Percentiles rank a stretch among this genome's conserved stretches.
Conservation (phyloP, 495 filamentous ascomycete genomes). For the Patellaria atrata region DNA sequence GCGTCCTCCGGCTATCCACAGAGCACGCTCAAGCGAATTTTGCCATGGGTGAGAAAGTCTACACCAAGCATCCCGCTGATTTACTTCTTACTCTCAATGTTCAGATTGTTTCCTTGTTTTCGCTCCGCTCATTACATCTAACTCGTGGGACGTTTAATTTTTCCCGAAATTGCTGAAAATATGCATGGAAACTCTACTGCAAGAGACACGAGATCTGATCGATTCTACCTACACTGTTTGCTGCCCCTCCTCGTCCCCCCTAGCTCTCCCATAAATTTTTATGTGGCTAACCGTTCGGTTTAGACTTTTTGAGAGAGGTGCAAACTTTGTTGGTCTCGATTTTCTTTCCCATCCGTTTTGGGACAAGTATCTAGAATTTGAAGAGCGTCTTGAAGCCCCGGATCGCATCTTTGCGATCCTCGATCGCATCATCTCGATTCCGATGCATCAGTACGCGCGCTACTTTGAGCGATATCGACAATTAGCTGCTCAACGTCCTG, state of each 20-base stretch:
- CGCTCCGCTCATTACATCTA: constrained; percentile 13
- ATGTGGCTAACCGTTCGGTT: constrained; percentile 20
- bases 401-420: constrained; percentile 81
- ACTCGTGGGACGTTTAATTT: constrained; percentile 3
- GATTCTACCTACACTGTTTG: constrained; percentile 26
- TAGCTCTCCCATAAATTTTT: constrained; percentile 12
- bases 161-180: neutral
- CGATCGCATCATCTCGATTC: constrained; percentile 75
- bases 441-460: constrained; percentile 90
- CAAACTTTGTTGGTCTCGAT: constrained; percentile 73
- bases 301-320: constrained; percentile 89
- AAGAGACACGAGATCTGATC: neutral
- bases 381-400: constrained; percentile 73
- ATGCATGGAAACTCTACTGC: constrained; percentile 2
- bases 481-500: constrained; percentile 55
- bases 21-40: constrained; percentile 4
- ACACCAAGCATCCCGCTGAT: constrained; percentile 26
- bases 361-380: constrained; percentile 97
- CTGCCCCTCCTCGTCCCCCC: constrained; percentile 35
- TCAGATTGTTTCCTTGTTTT: constrained; percentile 36
- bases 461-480: constrained; percentile 88
- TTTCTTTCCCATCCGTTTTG: constrained; percentile 93
- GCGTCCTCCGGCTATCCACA: neutral
- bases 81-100: constrained; percentile 40
- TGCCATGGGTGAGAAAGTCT: constrained; percentile 40